Evolutionary conservation across 768 basidiomycete genomes (phyloP), one percentile per base, ranked within the genome.

Genomic region (Hygrophoropsis aurantiaca): DNA sequence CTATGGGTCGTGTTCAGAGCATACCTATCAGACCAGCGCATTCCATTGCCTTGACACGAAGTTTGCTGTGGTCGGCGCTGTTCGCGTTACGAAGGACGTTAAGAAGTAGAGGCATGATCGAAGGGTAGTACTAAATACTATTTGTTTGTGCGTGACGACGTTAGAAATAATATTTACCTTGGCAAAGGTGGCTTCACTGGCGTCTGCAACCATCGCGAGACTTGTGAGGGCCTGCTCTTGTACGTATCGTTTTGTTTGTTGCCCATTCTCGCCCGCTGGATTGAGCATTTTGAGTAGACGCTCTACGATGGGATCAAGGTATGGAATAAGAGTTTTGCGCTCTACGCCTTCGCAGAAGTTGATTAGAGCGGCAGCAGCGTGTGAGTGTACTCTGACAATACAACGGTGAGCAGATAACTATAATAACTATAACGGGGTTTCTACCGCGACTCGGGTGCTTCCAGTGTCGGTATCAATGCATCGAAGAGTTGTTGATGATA

Each of bases 281-380:
- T 84, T 79, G 34, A 89, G 71, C 3, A 89, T 70, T 51, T 79
- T 82, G 11, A 71, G 42, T 46, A 68, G 39, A 0, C 85, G 78
- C 55, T 84, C 82, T 23, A 94, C 85, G 53, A 92, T 84, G 0
- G 81, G 76, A 43, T 91, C 90, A 15, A 94, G 79, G 62, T 88
- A 91, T 0, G 87, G 87, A 0, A 85, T 56, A 9, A 90, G 77
- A 1, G 80, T 84, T 19, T 87, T 79, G 13, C 81, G 77, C 54
- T 82, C 85, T 27, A 90, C 88, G 27, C 90, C 88, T 61, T 93
- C 87, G 64, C 90, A 94, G 69, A 93, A 93, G 62, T 94, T 94
- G 63, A 93, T 90, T 19, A 94, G 73, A 0, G 90, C 90, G 0
- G 91, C 86, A 0, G 90, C 89, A 2, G 92, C 88, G 58, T 94